phyloP scores from a whole-genome alignment of 192 early-diverging fungal species.

The Chytriomyces confervae region DNA sequence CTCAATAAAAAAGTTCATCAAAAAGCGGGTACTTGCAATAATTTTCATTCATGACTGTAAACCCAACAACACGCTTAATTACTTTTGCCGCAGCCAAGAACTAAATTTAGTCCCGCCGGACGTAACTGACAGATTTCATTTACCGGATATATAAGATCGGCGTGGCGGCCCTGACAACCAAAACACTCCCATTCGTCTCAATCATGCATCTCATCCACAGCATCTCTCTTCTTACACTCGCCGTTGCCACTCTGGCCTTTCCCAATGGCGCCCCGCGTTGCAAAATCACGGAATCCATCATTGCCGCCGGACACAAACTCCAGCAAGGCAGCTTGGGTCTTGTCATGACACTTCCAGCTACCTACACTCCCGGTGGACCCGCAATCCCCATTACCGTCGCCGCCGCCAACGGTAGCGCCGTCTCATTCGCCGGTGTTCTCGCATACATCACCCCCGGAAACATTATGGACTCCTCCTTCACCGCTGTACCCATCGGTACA shows the following conservation, averaged over 20 bases:
- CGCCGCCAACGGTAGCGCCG: background rate
- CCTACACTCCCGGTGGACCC: conserved; percentile 31
- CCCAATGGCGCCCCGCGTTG: conserved; percentile 28
- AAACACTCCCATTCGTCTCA: background rate
- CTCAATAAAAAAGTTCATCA: too few species aligned
- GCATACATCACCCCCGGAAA: conserved; percentile 42
- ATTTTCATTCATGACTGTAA: too few species aligned
- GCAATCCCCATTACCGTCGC: conserved; percentile 27
- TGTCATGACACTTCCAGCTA: conserved; percentile 17
- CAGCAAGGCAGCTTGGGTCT: background rate
- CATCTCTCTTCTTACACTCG: background rate
- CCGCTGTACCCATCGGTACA: background rate
- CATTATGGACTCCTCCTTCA: conserved; percentile 25
- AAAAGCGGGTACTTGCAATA: too few species aligned
- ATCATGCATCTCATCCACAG: background rate
- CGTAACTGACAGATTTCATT: too few species aligned
- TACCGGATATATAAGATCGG: too few species aligned
- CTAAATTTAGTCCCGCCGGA: too few species aligned
- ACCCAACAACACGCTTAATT: too few species aligned
- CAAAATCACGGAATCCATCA: conserved; percentile 19
- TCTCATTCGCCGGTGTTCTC: conserved; percentile 31
- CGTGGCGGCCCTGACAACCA: too few species aligned
- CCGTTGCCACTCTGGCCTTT: background rate
- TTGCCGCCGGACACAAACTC: conserved; percentile 1
- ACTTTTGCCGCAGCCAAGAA: too few species aligned